Percentiles rank a stretch among this genome's conserved stretches.
Conservation (phyloP, 2,329 filamentous ascomycete species). For the Aspergillus fischeri region DNA sequence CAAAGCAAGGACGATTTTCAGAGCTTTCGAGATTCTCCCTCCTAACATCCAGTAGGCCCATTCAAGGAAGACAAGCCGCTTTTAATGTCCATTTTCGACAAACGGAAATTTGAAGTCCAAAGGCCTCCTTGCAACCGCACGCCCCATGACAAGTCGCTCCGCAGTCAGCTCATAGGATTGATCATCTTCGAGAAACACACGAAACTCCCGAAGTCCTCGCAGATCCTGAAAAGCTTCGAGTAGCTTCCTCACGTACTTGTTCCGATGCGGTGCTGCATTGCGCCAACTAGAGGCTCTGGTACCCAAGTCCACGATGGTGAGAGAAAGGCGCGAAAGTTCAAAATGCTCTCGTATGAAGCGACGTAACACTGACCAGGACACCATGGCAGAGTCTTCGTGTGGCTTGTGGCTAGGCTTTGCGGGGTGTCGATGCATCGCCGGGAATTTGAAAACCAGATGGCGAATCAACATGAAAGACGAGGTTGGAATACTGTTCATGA, state of each 20-base stretch:
- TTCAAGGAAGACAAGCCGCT: not conserved
- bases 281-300: not conserved
- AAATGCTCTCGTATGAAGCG: slow-evolving; percentile 29
- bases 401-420: slow-evolving; percentile 1
- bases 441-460: slow-evolving; percentile 20
- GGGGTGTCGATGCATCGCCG: slow-evolving; percentile 5
- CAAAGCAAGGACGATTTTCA: not conserved
- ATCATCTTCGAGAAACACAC: slow-evolving; percentile 17
- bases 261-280: slow-evolving; percentile 1
- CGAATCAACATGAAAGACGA: slow-evolving; percentile 16
- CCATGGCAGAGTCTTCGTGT: slow-evolving; percentile 8
- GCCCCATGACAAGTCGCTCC: slow-evolving; percentile 14
- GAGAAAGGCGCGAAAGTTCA: slow-evolving; percentile 14
- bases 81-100: not conserved
- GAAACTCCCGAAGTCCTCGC: slow-evolving; percentile 16
- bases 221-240: slow-evolving; percentile 17
- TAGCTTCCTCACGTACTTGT: slow-evolving; percentile 15
- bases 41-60: not conserved
- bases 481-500: slow-evolving; percentile 16
- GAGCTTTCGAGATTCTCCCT: not conserved
- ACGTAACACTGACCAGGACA: slow-evolving; percentile 21
- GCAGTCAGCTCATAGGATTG: slow-evolving; percentile 14
- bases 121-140: not conserved
- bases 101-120: not conserved
- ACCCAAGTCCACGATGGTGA: slow-evolving; percentile 19